A percentile compares a stretch with the other conserved stretches of the same genome.
These are phyloP conservation scores for Diutina siamensis DNA, from an alignment of 1,139 yeast genomes.

Conservation along the genomic window DNA sequence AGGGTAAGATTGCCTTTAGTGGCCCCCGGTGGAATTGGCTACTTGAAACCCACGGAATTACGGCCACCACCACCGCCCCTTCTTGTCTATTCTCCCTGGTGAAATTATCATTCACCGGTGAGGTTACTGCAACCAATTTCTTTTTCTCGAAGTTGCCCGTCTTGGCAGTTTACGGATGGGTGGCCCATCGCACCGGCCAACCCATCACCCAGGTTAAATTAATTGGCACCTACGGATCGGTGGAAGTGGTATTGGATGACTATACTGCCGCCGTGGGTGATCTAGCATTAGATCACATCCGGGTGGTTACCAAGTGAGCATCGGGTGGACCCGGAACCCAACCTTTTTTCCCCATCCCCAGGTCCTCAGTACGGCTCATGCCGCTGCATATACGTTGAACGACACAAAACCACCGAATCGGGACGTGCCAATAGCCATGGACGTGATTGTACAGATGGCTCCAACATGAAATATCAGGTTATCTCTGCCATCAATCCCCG, in stretches of 20 bases:
- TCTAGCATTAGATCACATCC: neutral
- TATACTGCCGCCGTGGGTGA: neutral
- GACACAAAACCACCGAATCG: no score
- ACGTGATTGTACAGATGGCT: no score
- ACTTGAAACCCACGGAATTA: neutral
- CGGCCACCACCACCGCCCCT: neutral
- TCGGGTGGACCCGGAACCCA: neutral
- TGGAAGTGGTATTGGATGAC: neutral
- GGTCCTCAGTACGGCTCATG: no score
- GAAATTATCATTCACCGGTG: neutral
- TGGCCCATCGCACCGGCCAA: neutral
- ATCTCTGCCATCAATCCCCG: no score
- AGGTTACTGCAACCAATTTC: no score
- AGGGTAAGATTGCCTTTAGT: neutral
- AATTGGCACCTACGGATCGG: neutral
- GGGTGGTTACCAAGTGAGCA: neutral
- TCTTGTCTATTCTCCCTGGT: neutral
- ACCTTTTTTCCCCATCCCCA: no score
- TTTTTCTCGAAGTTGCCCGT: neutral
- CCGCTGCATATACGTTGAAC: no score
- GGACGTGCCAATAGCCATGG: no score
- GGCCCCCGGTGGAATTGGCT: neutral
- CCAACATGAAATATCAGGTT: no score
- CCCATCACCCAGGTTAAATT: neutral
- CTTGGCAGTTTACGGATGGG: neutral